Evolutionary conservation across 2,329 filamentous ascomycete species (phyloP), one percentile per base, ranked within the genome.

Genomic region (Chlorencoelia australis): DNA sequence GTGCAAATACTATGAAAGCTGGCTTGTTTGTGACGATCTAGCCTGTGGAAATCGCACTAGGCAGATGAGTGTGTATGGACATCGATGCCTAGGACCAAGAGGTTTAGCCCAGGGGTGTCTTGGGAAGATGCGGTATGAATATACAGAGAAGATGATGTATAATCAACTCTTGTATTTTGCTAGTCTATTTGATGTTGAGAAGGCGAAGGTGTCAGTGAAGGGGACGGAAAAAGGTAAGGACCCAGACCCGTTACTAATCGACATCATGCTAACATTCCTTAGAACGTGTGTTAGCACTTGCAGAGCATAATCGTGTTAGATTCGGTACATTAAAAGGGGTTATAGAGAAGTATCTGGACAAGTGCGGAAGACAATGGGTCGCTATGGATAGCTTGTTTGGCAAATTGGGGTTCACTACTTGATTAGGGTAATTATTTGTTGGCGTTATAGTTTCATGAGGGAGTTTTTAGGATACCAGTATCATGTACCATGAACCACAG

Each of bases 121-220:
- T 4, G 91, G 91, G 14, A 75, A 75, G 33, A 96, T 98, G 88
- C 67, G 73, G 15, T 95, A 88, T 57, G 87, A 93, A 62, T 81
- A 84, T 54, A 70, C 73, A 1, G 91, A 96, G 64, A 89, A 91
- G 62, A 80, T 82, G 52, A 71, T 96, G 41, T 96, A 95, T 64
- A 96, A 94, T 59, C 91, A 98, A 62, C 68, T 98, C 26, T 64
- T 96, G 37, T 98, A 94, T 64, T 82, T 88, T 57, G 73, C 82
- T 19, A 72, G 72, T 32, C 62, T 96, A 37, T 98, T 87, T 68
- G 88, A 98, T 59, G 82, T 93, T 3, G 88, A 96, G 44, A 86
- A 84, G 62, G 82, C 82, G 10, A 74, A 75, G 46, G 53, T 51
- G 30, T 67, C 64, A 44, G 71, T 66, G 14, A 61, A 57, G 30